Percentiles rank a stretch among this genome's conserved stretches.
phyloP scores from a whole-genome alignment of 345 rosid genomes.

The Citrus unshiu region DNA sequence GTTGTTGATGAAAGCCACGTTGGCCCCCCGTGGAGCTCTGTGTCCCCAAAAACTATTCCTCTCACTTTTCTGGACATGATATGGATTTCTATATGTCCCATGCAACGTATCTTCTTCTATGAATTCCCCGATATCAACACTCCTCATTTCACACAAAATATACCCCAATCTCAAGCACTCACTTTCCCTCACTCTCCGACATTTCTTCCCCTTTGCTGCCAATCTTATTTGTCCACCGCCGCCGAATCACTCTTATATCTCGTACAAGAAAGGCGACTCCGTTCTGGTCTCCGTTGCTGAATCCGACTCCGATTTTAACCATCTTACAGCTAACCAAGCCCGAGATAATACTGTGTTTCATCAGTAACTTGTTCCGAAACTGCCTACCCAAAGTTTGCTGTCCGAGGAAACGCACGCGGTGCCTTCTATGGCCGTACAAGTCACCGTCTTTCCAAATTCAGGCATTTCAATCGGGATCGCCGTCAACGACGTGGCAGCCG shows the following conservation, averaged over 20 bases:
- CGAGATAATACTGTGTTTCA: conserved; percentile 20
- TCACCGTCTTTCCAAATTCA: neutral
- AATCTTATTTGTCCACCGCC: conserved; percentile 18
- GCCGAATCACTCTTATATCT: conserved; percentile 21
- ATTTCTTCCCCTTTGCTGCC: conserved; percentile 40
- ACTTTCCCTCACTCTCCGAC: conserved; percentile 40
- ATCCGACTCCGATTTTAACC: conserved; percentile 30
- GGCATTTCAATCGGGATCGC: neutral
- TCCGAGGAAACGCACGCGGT: neutral
- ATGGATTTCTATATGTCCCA: conserved; percentile 10
- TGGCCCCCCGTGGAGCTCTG: neutral
- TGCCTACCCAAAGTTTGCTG: neutral
- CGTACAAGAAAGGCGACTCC: conserved; percentile 26
- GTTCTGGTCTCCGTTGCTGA: conserved; percentile 26
- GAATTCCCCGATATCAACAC: conserved; percentile 19
- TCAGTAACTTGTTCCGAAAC: conserved; percentile 22
- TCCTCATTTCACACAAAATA: conserved; percentile 19
- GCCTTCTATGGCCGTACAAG: neutral
- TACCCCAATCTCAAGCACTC: conserved; percentile 46
- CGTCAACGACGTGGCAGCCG: neutral
- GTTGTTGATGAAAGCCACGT: conserved; percentile 25
- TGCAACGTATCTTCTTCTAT: conserved; percentile 34
- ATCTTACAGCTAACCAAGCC: conserved; percentile 9
- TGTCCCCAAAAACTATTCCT: conserved; percentile 32
- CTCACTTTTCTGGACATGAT: conserved; percentile 38